Percentiles rank a stretch among this genome's conserved stretches.
These are phyloP conservation scores for Pouteria campechiana DNA, from an alignment of 179 eudicot species.

Conservation along the genomic window DNA sequence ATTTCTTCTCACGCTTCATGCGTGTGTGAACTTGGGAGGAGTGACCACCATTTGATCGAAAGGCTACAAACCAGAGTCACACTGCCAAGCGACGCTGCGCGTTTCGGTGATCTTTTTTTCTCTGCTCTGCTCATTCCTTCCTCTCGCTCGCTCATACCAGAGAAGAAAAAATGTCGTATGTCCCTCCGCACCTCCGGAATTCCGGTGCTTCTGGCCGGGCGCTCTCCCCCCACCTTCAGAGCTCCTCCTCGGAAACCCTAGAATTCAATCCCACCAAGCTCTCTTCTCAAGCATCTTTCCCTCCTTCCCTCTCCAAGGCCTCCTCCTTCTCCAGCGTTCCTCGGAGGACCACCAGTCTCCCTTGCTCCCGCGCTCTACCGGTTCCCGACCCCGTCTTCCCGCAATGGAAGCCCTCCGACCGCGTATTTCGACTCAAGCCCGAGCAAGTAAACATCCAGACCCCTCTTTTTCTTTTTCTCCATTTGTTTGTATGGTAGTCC, in stretches of 20 bases:
- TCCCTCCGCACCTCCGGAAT: slow-evolving; percentile 42
- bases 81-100: no score
- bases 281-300: slow-evolving; percentile 7
- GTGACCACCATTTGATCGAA: no score
- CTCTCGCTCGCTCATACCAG: slow-evolving; percentile 7
- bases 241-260: slow-evolving; percentile 13
- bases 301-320: background rate
- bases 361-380: slow-evolving; percentile 3
- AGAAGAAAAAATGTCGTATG: slow-evolving; percentile 26
- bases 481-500: background rate
- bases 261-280: slow-evolving; percentile 4
- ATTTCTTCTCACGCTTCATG: no score
- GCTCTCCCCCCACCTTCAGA: slow-evolving; percentile 1
- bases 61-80: no score
- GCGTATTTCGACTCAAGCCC: slow-evolving; percentile 25
- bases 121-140: background rate
- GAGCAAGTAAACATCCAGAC: slow-evolving; percentile 22
- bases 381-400: slow-evolving; percentile 24
- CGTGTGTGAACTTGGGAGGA: no score
- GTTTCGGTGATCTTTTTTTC: background rate
- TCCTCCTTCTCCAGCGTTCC: slow-evolving; percentile 13
- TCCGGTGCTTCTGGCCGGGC: no score
- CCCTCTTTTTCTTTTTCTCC: background rate
- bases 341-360: slow-evolving; percentile 16
- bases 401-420: slow-evolving; percentile 45